These are phyloP conservation scores for Botryotinia calthae DNA, from an alignment of 2,329 filamentous ascomycete genomes.

Conservation along the genomic window DNA sequence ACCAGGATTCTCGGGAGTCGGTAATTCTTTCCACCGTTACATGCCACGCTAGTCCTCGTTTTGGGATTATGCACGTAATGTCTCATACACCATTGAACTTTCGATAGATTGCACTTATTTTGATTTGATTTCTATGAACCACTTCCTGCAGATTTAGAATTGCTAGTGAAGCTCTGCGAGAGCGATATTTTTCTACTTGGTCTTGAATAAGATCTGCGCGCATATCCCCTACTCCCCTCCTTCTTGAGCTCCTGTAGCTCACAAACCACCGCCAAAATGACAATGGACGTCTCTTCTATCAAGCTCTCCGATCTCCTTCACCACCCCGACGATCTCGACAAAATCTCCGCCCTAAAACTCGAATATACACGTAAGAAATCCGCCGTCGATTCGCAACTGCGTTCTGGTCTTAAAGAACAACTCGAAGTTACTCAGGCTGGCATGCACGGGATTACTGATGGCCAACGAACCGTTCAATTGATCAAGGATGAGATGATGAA, in stretches of 20 bases:
- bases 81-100: background rate
- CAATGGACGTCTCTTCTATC: constrained; percentile 39
- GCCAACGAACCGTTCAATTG: constrained; percentile 84
- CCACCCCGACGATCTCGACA: constrained; percentile 95
- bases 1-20: constrained; percentile 17
- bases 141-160: background rate
- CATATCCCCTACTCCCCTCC: background rate
- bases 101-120: background rate
- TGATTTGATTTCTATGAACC: background rate
- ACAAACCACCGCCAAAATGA: constrained; percentile 26
- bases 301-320: constrained; percentile 91
- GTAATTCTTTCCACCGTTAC: constrained; percentile 10
- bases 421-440: constrained; percentile 91
- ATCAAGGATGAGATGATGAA: constrained; percentile 99
- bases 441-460: constrained; percentile 84
- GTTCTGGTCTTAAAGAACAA: constrained; percentile 84
- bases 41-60: constrained; percentile 12
- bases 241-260: background rate
- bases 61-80: constrained; percentile 1
- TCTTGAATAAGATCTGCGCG: background rate
- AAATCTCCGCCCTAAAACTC: constrained; percentile 82
- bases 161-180: constrained; percentile 2
- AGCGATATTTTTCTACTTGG: background rate
- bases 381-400: constrained; percentile 85
- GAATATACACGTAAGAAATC: constrained; percentile 95